These are phyloP conservation scores for Colletotrichum navitas DNA, from an alignment of 2,329 filamentous ascomycete genomes.

Conservation along the genomic window DNA sequence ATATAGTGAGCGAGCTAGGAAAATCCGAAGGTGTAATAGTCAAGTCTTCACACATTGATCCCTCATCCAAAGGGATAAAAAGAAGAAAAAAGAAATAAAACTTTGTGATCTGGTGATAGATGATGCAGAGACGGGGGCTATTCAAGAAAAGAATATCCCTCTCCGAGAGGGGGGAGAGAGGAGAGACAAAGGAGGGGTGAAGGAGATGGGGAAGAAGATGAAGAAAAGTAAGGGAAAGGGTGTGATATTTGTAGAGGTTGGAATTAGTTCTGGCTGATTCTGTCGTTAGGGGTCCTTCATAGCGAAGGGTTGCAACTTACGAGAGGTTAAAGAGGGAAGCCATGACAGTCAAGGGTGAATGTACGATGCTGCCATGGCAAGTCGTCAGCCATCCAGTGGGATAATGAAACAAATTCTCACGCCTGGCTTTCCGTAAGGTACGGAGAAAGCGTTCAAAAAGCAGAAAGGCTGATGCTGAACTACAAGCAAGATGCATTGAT, in stretches of 20 bases:
- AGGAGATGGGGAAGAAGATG: no score
- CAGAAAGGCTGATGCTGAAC: conserved; percentile 14
- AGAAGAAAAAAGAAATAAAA: no score
- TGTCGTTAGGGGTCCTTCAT: background rate
- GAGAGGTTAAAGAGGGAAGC: no score
- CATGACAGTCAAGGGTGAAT: background rate
- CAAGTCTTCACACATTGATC: background rate
- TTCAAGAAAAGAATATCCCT: background rate
- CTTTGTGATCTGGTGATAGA: background rate
- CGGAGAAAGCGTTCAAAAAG: background rate
- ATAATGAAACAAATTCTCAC: background rate
- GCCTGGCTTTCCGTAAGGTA: background rate
- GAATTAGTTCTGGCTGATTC: background rate
- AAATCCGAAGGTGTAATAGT: background rate
- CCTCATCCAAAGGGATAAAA: background rate
- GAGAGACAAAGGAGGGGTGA: background rate
- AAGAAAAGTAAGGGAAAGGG: background rate
- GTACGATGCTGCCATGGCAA: background rate
- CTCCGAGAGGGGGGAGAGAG: no score
- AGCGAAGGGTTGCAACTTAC: background rate
- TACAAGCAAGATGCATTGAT: conserved; percentile 24
- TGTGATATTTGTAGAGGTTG: background rate
- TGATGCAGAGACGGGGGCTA: background rate
- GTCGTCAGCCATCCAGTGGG: background rate
- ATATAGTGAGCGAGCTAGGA: background rate